A percentile compares a stretch with the other conserved stretches of the same genome.
phyloP scores from a whole-genome alignment of 164 flowering plant genomes.

The Magnolia sinica region DNA sequence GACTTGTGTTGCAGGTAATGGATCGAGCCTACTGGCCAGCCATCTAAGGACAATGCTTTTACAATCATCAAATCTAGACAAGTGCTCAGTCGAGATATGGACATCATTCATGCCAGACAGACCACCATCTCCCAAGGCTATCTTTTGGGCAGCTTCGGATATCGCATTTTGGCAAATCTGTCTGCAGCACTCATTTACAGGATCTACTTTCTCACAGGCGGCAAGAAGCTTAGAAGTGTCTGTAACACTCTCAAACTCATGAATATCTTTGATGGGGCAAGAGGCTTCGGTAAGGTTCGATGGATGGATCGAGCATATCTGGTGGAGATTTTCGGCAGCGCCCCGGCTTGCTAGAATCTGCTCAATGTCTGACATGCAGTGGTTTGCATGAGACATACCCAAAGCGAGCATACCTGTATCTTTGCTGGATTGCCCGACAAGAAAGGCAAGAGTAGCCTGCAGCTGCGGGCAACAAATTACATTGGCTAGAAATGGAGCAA shows the following conservation, averaged over 20 bases:
- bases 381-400: slow-evolving; percentile 53
- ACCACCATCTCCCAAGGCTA: slow-evolving; percentile 50
- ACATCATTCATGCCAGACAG: slow-evolving; percentile 33
- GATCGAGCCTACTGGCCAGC: slow-evolving; percentile 77
- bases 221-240: slow-evolving; percentile 64
- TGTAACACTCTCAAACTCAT: slow-evolving; percentile 66
- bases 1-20: slow-evolving; percentile 60
- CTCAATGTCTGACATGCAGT: slow-evolving; percentile 84
- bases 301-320: slow-evolving; percentile 66
- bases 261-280: slow-evolving; percentile 73
- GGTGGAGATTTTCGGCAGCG: slow-evolving; percentile 47
- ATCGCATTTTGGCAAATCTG: slow-evolving; percentile 83
- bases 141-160: slow-evolving; percentile 62
- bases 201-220: slow-evolving; percentile 72
- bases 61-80: slow-evolving; percentile 59
- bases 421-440: slow-evolving; percentile 80
- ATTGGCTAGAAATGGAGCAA: slow-evolving; percentile 81
- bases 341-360: slow-evolving; percentile 70
- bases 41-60: slow-evolving; percentile 70
- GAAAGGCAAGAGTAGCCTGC: slow-evolving; percentile 65
- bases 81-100: slow-evolving; percentile 33
- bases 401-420: slow-evolving; percentile 59
- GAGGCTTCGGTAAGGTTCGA: slow-evolving; percentile 78
- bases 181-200: slow-evolving; percentile 85
- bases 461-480: slow-evolving; percentile 95